These are phyloP conservation scores for Ceratonia siliqua DNA, from an alignment of 306 rosid species.

Conservation along the genomic window DNA sequence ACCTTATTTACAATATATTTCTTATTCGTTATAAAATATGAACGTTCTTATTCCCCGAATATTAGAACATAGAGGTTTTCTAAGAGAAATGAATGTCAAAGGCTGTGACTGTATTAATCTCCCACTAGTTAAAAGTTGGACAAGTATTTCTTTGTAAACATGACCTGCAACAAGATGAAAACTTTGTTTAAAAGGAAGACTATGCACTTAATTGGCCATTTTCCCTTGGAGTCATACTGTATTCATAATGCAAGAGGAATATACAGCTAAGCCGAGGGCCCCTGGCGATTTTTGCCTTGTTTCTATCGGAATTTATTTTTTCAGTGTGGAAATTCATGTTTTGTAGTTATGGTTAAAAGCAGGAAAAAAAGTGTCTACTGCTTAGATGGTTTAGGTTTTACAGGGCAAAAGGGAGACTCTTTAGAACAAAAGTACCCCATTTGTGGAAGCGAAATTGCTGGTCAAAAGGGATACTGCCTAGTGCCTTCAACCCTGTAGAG, in stretches of 20 bases:
- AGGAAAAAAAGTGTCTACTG: slow-evolving; percentile 34
- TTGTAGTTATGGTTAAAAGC: slow-evolving; percentile 41
- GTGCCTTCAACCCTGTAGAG: slow-evolving; percentile 16
- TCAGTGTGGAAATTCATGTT: slow-evolving; percentile 37
- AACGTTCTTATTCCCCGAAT: not conserved
- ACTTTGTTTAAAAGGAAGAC: too few species aligned
- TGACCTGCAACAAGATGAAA: too few species aligned
- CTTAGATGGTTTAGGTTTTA: slow-evolving; percentile 29
- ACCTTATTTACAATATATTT: not conserved
- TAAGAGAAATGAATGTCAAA: too few species aligned
- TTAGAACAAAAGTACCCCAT: slow-evolving; percentile 31
- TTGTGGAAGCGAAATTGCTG: slow-evolving; percentile 38
- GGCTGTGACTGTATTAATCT: slow-evolving; percentile 1
- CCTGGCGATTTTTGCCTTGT: slow-evolving; percentile 33
- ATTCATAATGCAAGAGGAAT: slow-evolving; percentile 25
- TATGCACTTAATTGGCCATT: not conserved
- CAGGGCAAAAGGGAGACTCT: slow-evolving; percentile 34
- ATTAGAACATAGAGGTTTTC: not conserved
- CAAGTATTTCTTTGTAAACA: too few species aligned
- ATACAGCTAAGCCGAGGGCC: slow-evolving; percentile 32
- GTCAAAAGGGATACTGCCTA: slow-evolving; percentile 34
- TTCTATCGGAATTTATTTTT: slow-evolving; percentile 7
- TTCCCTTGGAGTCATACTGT: not conserved
- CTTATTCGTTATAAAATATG: too few species aligned
- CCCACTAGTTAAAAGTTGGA: too few species aligned